Conservation (phyloP, 345 rosid genomes). For the Rhodamnia argentea region DNA sequence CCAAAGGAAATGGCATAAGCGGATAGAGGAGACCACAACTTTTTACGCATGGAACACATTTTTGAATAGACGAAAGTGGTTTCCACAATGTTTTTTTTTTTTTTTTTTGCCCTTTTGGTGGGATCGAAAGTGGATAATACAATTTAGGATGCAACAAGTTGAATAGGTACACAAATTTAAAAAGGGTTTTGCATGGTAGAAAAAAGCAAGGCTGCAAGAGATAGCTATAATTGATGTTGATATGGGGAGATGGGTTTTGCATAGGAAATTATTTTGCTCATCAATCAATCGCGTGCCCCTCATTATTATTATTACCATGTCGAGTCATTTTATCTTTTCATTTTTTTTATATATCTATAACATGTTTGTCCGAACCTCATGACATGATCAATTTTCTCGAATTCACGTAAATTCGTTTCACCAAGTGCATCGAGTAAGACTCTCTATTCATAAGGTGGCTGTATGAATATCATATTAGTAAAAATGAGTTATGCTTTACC, state of each 20-base stretch:
- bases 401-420: no score
- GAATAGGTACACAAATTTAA: not conserved
- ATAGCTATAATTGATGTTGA: not conserved
- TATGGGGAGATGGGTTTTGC: not conserved
- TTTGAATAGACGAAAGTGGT: not conserved
- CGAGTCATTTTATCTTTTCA: not conserved
- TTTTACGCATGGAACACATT: not conserved
- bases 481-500: not conserved
- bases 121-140: not conserved
- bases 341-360: not conserved
- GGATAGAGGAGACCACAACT: not conserved
- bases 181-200: not conserved
- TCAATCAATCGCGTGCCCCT: not conserved
- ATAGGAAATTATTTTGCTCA: not conserved
- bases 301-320: not conserved
- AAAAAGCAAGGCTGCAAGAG: not conserved
- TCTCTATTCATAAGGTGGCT: no score
- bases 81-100: not conserved
- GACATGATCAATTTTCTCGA: not conserved
- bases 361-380: fast-evolving
- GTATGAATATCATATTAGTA: not conserved
- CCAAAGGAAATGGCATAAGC: not conserved
- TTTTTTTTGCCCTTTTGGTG: no score
- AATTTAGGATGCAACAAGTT: not conserved
- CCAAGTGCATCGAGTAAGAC: not conserved